A percentile compares a stretch with the other conserved stretches of the same genome.
Evolutionary conservation across 345 rosid genomes (phyloP).

Genomic region (Carallia pectinifolia): DNA sequence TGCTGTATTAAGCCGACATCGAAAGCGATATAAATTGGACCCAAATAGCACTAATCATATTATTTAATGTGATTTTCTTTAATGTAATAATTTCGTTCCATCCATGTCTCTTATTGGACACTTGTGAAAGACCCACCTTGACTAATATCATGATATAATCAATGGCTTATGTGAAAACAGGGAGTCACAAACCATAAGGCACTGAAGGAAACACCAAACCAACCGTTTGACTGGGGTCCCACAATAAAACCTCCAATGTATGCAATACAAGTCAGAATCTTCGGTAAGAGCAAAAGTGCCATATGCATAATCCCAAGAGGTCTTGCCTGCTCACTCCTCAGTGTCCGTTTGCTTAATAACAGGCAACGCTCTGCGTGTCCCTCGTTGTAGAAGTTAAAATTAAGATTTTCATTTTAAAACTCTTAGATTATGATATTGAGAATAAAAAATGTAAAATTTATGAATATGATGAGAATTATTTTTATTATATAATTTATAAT

Average conservation of each 20-base stretch:
- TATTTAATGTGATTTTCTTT: neutral
- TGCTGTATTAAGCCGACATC: neutral
- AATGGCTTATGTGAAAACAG: too few species aligned
- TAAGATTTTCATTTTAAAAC: too few species aligned
- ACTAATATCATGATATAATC: neutral
- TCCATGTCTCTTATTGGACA: neutral
- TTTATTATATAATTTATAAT: too few species aligned
- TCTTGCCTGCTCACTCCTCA: neutral
- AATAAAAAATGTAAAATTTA: too few species aligned
- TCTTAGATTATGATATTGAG: too few species aligned
- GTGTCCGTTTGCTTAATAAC: too few species aligned
- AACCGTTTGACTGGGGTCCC: constrained; percentile 57
- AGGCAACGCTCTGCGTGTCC: too few species aligned
- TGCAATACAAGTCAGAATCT: constrained; percentile 29
- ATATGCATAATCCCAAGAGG: constrained; percentile 29
- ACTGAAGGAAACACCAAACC: constrained; percentile 50
- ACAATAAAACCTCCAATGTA: neutral
- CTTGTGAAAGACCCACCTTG: too few species aligned
- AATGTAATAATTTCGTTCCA: neutral
- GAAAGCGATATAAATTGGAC: neutral
- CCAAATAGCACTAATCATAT: constrained; percentile 7
- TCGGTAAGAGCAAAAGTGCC: constrained; percentile 8
- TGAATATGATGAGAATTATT: too few species aligned
- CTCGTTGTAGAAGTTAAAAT: too few species aligned
- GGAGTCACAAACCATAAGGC: constrained; percentile 17